Base-by-base conservation (phyloP, 345 rosid genomes). In the Aquilaria sinensis region DNA sequence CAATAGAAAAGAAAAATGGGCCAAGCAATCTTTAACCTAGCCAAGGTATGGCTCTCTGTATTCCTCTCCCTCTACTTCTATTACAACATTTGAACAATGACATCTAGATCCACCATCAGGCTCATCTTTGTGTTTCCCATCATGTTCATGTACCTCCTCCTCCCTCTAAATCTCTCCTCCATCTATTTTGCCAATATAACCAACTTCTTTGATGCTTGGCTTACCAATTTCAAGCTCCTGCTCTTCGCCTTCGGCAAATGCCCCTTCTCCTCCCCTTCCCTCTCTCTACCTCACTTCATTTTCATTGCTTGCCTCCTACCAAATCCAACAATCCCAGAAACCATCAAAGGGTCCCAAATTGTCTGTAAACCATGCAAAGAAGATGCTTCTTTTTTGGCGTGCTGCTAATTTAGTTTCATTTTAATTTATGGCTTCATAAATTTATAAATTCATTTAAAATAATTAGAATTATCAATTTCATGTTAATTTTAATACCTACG, bases 161-260 rank as follows among this genome's bases (percentile, higher is more conserved):
- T 82, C 53, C 84, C 88, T 49, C 78, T 80, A 4, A 51, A 55
- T 12, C 67, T 77, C 13, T 51, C 63, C 58, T 67, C 80, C 0
- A 12, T 70, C 0, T 66, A 79, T 33, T 60, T 79, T 0, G 37
- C 67, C 0, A 83, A 83, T 32, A 23, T 52, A 61, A 79, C 86
- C 0, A 69, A 72, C 1, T 83, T 83, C 60, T 75, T 77, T 72
- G 54, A 77, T 51, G 56, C 74, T 34, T 83, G 91, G 86, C 84
- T 85, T 29, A 81, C 80, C 5, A 83, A 77, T 56, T 85, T 85
- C 80, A 83, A 82, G 72, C 74, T 85, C 65, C 54, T 78, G 15
- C 80, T 81, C 60, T 79, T 85, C 33, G 82, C 86, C 51, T 75
- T 81, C 6, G 78, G 68, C 5, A 58, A 62, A 2, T 88, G 84